Percentiles rank a stretch among this genome's conserved stretches.
Conservation (phyloP, 108 stramenopile genomes). For the Craspedostauros australis region DNA sequence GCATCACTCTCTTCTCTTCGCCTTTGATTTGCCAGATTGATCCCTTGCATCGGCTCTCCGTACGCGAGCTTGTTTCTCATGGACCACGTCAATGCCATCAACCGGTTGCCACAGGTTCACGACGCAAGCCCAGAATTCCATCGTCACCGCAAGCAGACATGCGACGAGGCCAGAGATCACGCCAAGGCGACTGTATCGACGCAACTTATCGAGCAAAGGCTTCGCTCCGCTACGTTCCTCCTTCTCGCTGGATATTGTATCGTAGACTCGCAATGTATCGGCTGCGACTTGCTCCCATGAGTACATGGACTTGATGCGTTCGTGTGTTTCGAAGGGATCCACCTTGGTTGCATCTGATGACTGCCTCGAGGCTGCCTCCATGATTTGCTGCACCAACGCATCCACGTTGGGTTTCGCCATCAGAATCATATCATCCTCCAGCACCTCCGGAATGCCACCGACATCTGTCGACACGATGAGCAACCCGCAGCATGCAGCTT, state of each 20-base stretch:
- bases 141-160: slow-evolving; percentile 44
- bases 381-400: slow-evolving; percentile 43
- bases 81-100: slow-evolving; percentile 61
- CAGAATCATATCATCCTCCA: slow-evolving; percentile 62
- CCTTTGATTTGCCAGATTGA: no score
- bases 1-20: no score
- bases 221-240: no score
- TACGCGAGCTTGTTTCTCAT: no score
- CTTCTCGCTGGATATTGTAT: slow-evolving; percentile 24
- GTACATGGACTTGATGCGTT: slow-evolving; percentile 57
- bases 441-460: slow-evolving; percentile 88
- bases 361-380: slow-evolving; percentile 33
- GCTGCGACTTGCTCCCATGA: slow-evolving; percentile 74
- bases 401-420: slow-evolving; percentile 54
- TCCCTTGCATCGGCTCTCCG: no score
- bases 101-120: slow-evolving; percentile 65
- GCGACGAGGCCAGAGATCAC: slow-evolving; percentile 62
- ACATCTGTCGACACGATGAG: slow-evolving; percentile 95
- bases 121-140: slow-evolving; percentile 53
- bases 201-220: slow-evolving; percentile 44
- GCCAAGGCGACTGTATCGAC: slow-evolving; percentile 47
- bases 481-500: slow-evolving; percentile 94
- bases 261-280: slow-evolving; percentile 60
- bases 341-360: slow-evolving; percentile 3
- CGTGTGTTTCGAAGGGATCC: slow-evolving; percentile 56